Base-by-base conservation (phyloP, 1,284 basidiomycete genomes). In the Austroboletus olivaceoglutinosus region DNA sequence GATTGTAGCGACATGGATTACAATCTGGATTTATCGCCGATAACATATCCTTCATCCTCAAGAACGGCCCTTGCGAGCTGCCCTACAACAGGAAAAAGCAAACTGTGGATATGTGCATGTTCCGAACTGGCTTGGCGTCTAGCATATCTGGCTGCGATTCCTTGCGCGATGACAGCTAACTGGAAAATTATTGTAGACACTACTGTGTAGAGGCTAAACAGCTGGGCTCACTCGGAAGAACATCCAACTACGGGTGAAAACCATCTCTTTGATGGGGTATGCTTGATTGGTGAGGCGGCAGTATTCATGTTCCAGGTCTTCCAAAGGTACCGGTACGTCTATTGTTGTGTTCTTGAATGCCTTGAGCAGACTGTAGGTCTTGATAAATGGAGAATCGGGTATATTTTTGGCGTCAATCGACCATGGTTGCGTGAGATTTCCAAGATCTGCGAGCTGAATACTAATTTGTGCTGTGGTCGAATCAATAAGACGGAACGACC, bases 391-490 rank as follows among this genome's bases (percentile, higher is more conserved):
- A 27, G 64, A 51, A 4, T 43, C 19, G 5, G 72, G 71, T 21
- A 79, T 53, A 49, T 76, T 56, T 6, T 68, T 70, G 21, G 75
- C 67, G 41, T 85, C 78, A 45, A 93, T 76, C 8, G 84, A 75
- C 89, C 90, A 95, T 4, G 91, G 90, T 62, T 91, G 83, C 0
- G 92, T 87, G 44, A 98, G 72, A 70, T 98, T 98, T 2, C 84
- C 93, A 3, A 98, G 76, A 66, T 98, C 95, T n/a, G 91, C 91
- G 2, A 97, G 79, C 91, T 93, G 44, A 5, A 46, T 30, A 23
- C 36, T 8, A 16, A 12, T 47, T 51, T 11, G 45, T 45, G 44
- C 31, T 40, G n/a, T 41, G 46, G 47, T 50, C 36, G 25, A 45
- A 21, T 38, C 33, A 25, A 51, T 37, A 42, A 33, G 15, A 21